Evolutionary conservation across 352 stramenopile species (phyloP), one percentile per base, ranked within the genome.

Genomic region (Phytophthora rubi): DNA sequence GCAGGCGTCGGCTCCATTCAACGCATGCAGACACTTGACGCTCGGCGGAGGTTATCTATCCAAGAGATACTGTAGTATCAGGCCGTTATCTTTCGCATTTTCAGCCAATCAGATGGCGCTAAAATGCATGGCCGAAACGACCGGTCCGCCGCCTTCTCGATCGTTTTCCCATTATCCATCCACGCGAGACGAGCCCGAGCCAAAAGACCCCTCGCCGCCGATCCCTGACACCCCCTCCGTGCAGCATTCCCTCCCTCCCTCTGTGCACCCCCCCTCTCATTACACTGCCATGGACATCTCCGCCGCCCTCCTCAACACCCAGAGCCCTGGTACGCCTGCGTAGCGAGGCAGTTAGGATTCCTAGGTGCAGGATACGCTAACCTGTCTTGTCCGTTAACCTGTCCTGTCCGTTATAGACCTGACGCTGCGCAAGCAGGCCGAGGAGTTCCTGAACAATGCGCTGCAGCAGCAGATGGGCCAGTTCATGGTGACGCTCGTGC

Each of bases 401-500:
- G 33, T 39, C 33, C 13, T 13, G 23, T 26, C 23, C 23, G 23
- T 26, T 26, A 26, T 53, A 89, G 88, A 95, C 74, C 49, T 88
- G 57, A 73, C 79, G 57, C 77, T 92, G 45, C 88, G 88, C 21
- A 89, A 91, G 59, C 86, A 95, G 75, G 85, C 88, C n/a, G 88
- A 95, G 65, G 86, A 93, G 60, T 88, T 88, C 45, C 73, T 95
- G 33, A 93, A 94, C 73, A 88, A 83, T 75, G 88, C 88, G 42
- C 75, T 95, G 42, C 77, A 91, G 68, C 77, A 85, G 65, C 85
- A 93, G 61, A 91, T 93, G 85, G 85, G 85, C 44, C 83, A 89
- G 73, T 91, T 93, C 67, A 91, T 93, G 85, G 78, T 95, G 51
- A 93, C 86, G 59, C 82, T 95, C 57, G 86, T 93, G 57, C 86